These are phyloP conservation scores for Ustilago shanxiensis DNA, from an alignment of 1,284 basidiomycete species.

Conservation along the genomic window DNA sequence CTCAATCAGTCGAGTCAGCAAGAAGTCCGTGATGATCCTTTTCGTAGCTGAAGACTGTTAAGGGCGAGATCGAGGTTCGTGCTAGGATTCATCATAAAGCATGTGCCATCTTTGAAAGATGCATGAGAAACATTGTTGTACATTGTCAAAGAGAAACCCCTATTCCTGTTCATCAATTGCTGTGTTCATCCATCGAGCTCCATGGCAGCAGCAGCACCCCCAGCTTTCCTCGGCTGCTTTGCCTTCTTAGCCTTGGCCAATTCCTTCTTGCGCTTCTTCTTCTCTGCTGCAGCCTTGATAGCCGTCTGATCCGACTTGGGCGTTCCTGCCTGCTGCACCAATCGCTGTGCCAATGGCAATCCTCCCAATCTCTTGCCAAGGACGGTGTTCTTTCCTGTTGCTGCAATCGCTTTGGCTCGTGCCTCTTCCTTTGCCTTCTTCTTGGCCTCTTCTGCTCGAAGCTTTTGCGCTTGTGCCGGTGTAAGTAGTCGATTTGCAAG, in stretches of 20 bases:
- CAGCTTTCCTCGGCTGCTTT: constrained; percentile 9
- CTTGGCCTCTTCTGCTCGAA: constrained; percentile 49
- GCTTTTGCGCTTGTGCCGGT: constrained; percentile 45
- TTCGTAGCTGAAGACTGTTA: too few relatives aligned
- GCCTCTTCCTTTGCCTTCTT: constrained; percentile 44
- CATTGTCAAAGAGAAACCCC: not conserved
- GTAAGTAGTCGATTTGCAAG: constrained; percentile 52
- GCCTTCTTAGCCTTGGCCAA: constrained; percentile 36
- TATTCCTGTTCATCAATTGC: too few relatives aligned
- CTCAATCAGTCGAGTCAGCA: not conserved
- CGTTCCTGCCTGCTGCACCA: constrained; percentile 49
- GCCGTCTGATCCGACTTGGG: constrained; percentile 40
- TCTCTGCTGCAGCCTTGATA: constrained; percentile 43
- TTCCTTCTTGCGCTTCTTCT: constrained; percentile 47
- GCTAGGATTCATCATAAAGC: not conserved
- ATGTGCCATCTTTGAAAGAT: not conserved
- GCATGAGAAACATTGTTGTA: not conserved
- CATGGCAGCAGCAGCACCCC: constrained; percentile 17
- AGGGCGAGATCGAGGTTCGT: not conserved
- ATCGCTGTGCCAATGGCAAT: constrained; percentile 44
- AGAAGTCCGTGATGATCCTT: not conserved
- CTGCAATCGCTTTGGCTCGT: constrained; percentile 34
- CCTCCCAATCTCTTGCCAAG: constrained; percentile 45
- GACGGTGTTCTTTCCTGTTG: constrained; percentile 41
- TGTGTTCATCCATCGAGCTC: constrained; percentile 33